Percentiles rank a stretch among this genome's conserved stretches.
phyloP scores from a whole-genome alignment of 768 basidiomycete species.

The Phlegmacium glaucopus region DNA sequence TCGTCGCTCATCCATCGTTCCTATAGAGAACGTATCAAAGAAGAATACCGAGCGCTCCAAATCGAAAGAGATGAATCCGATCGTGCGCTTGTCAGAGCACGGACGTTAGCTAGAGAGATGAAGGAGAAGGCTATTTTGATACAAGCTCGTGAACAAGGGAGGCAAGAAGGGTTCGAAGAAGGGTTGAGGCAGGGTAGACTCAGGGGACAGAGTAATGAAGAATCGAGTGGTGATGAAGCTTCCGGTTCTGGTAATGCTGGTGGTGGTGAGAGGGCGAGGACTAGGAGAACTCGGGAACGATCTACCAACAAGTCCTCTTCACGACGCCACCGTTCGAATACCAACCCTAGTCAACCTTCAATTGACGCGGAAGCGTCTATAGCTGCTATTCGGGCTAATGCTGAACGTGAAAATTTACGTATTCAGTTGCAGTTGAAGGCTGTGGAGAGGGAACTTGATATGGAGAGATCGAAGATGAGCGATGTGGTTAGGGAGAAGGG shows the following conservation, averaged over 20 bases:
- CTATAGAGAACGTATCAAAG: conserved; percentile 21
- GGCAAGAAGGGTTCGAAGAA: conserved; percentile 38
- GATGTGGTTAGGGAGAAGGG: conserved; percentile 10
- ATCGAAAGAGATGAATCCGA: conserved; percentile 30
- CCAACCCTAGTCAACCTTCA: too few species aligned
- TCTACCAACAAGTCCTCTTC: neutral
- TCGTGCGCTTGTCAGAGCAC: conserved; percentile 33
- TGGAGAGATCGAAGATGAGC: conserved; percentile 16
- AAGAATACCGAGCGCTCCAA: conserved; percentile 24
- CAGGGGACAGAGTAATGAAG: neutral
- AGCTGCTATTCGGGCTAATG: conserved; percentile 12
- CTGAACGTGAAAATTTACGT: conserved; percentile 15
- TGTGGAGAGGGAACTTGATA: conserved; percentile 18
- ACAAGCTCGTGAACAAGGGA: conserved; percentile 54
- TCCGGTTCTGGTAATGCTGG: conserved; percentile 10
- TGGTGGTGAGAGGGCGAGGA: neutral
- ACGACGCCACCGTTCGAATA: neutral
- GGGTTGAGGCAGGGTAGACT: conserved; percentile 49
- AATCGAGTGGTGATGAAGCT: conserved; percentile 3
- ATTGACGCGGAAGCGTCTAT: conserved; percentile 13
- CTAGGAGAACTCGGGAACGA: neutral
- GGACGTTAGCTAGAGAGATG: conserved; percentile 50
- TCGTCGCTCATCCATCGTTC: neutral
- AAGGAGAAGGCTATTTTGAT: conserved; percentile 50
- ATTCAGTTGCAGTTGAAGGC: conserved; percentile 15